Evolutionary conservation across 257 asterid genomes (phyloP), one percentile per base, ranked within the genome.

Genomic region (Galeopsis tetrahit): DNA sequence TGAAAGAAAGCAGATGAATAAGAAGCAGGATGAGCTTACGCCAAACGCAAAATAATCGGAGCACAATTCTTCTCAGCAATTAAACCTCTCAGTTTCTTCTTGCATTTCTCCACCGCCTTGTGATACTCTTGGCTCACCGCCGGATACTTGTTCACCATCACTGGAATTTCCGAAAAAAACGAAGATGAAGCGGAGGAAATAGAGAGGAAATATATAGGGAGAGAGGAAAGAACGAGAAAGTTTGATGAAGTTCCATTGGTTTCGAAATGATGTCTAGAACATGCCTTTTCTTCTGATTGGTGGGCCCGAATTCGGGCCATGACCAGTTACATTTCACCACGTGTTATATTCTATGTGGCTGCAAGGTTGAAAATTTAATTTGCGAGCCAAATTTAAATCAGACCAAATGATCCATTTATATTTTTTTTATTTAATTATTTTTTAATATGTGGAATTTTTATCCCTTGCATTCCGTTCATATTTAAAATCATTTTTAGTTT

Each of bases 91-190:
- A 88, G 85, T 63, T 90, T 90, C 85, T 62, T 90, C 85, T 77
- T 86, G 85, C 92, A 80, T 80, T 88, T 89, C 62, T 84, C 87
- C 36, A 87, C 83, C 9, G 94, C 90, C 71, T 71, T 79, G 64
- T 74, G 71, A 34, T 89, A 89, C 80, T 89, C 89, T 43, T 75
- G 66, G 56, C 90, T 82, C 58, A 87, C 91, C 34, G 13, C 81
- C 8, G 96, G 94, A 34, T 89, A 89, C 11, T 74, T 77, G 76
- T 89, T 87, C 83, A 61, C 90, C 91, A 89, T 89, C 51, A 66
- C 70, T 43, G 46, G 43, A 51, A 60, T 31, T 36, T 71, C 51
- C 0, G 66, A 51, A 60, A 14, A 0, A 43, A 15, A 8, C 53
- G 32, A 11, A 79, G 34, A 17, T 70, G 61, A 51, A n/a, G n/a